Evolutionary conservation across 768 basidiomycete genomes (phyloP).

Genomic region (Calocera cornea): DNA sequence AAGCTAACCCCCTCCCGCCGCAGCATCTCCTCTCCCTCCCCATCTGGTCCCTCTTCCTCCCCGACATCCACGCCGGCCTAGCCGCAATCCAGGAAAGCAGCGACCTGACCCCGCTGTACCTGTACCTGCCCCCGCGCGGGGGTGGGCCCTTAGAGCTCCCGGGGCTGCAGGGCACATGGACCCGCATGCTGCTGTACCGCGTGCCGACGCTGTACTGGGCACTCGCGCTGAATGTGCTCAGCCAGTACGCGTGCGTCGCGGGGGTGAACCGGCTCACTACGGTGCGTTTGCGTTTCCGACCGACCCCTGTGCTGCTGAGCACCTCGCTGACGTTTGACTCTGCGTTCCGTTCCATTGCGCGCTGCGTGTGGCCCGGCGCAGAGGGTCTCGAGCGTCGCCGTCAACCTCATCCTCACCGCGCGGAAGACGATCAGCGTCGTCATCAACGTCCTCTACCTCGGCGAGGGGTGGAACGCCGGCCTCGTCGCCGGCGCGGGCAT

Average conservation of each 20-base stretch:
- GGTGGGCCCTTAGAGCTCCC: too few relatives aligned
- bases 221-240: constrained; percentile 48
- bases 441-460: constrained; percentile 77
- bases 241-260: constrained; percentile 69
- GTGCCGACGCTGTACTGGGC: constrained; percentile 39
- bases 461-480: constrained; percentile 52
- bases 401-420: constrained; percentile 64
- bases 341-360: neutral
- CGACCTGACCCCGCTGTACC: constrained; percentile 41
- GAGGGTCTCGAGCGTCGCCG: constrained; percentile 68
- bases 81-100: neutral
- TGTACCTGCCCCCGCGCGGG: constrained; percentile 26
- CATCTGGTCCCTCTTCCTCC: constrained; percentile 49
- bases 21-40: constrained; percentile 75
- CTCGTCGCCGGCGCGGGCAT: constrained; percentile 53
- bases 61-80: constrained; percentile 20
- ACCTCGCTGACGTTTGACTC: neutral
- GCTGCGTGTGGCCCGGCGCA: constrained; percentile 23
- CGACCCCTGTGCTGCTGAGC: neutral
- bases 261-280: constrained; percentile 73
- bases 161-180: constrained; percentile 16
- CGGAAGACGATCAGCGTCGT: constrained; percentile 70
- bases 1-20: neutral
- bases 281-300: constrained; percentile 36
- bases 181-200: constrained; percentile 18